Evolutionary conservation across 345 rosid species (phyloP).

Genomic region (Gossypium turneri): DNA sequence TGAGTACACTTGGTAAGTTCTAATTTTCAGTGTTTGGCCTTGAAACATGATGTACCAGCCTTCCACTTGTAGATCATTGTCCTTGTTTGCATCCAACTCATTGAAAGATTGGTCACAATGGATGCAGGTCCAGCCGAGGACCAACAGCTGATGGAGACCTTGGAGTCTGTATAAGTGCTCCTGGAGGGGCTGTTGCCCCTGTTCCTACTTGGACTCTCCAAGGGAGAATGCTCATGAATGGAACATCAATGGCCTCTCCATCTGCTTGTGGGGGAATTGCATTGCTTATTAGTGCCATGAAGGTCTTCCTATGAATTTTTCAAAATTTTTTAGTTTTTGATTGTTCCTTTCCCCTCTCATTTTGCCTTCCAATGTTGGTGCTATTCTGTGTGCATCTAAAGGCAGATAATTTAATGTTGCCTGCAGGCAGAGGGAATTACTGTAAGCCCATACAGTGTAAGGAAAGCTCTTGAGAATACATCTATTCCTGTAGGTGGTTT

Average conservation of each 20-base stretch:
- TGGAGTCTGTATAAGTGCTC: conserved; percentile 94
- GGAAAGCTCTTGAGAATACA: conserved; percentile 92
- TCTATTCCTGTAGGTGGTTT: conserved; percentile 60
- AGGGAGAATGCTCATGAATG: conserved; percentile 97
- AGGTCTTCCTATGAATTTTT: conserved; percentile 44
- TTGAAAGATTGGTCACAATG: conserved; percentile 21
- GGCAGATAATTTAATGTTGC: conserved; percentile 22
- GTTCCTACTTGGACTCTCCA: conserved; percentile 99
- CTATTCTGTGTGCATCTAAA: conserved; percentile 4
- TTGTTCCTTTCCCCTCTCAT: not conserved
- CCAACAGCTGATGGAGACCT: conserved; percentile 97
- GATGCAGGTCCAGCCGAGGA: conserved; percentile 93
- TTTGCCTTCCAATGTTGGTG: conserved; percentile 1
- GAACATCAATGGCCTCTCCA: conserved; percentile 99
- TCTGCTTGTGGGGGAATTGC: conserved; percentile 99
- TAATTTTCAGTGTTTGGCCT: conserved; percentile 14
- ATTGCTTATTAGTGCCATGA: conserved; percentile 89
- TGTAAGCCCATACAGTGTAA: conserved; percentile 79
- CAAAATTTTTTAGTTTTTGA: conserved; percentile 9
- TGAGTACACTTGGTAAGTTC: conserved; percentile 80
- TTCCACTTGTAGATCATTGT: not conserved
- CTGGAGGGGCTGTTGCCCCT: conserved; percentile 99
- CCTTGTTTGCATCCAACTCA: conserved; percentile 21
- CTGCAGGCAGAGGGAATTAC: conserved; percentile 73
- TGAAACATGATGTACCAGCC: not conserved